phyloP scores from a whole-genome alignment of 2,329 filamentous ascomycete species.

The Alternaria postmessia region DNA sequence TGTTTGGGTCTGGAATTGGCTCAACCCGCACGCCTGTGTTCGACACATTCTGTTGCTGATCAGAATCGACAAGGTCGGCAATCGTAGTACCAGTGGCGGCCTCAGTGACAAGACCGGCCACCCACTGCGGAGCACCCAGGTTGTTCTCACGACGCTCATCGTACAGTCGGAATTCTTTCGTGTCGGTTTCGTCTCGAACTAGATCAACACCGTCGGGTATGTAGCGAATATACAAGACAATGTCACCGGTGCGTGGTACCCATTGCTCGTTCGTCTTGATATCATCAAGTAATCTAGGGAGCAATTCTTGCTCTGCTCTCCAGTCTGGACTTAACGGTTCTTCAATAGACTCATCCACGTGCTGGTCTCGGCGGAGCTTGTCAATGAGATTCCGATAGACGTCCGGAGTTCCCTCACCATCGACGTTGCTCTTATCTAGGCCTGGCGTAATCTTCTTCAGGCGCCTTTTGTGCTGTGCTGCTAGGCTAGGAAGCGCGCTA shows the following conservation, averaged over 20 bases:
- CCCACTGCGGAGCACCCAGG: constrained; percentile 59
- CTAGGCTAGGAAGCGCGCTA: neutral
- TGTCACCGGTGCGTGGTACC: constrained; percentile 63
- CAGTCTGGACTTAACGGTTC: constrained; percentile 66
- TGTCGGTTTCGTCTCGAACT: constrained; percentile 30
- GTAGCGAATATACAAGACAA: constrained; percentile 62
- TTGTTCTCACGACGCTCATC: constrained; percentile 30
- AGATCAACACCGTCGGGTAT: constrained; percentile 41
- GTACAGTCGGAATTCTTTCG: constrained; percentile 35
- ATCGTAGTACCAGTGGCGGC: constrained; percentile 54
- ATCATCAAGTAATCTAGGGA: constrained; percentile 54
- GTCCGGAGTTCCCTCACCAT: constrained; percentile 64
- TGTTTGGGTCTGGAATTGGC: constrained; percentile 62
- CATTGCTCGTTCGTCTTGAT: constrained; percentile 58
- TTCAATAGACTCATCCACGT: constrained; percentile 56
- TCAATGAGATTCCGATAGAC: constrained; percentile 60
- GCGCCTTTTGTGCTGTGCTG: constrained; percentile 24
- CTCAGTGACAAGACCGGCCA: constrained; percentile 65
- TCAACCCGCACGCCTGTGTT: constrained; percentile 66
- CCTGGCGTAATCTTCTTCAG: constrained; percentile 30
- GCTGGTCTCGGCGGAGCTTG: constrained; percentile 54
- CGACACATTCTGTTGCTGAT: constrained; percentile 55
- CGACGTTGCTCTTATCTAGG: constrained; percentile 41
- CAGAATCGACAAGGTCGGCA: constrained; percentile 56
- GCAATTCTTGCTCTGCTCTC: constrained; percentile 58